A percentile compares a stretch with the other conserved stretches of the same genome.
Conservation (phyloP, 208 protist genomes). For the Herpetomonas samuelpessoai region DNA sequence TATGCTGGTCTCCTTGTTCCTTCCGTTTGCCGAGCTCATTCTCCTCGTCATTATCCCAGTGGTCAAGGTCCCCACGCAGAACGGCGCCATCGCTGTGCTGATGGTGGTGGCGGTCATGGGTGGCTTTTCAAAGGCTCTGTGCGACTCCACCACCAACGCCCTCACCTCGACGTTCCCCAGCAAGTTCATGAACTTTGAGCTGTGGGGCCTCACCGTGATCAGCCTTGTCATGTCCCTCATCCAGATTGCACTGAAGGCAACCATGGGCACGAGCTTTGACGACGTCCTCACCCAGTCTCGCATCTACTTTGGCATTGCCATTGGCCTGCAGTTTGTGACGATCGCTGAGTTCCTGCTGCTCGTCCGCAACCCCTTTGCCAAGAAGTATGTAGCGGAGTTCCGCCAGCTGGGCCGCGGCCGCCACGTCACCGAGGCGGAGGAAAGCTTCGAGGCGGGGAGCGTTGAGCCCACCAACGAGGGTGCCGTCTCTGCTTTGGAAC, state of each 20-base stretch:
- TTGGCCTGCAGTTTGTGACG: slow-evolving; percentile 45
- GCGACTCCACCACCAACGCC: slow-evolving; percentile 78
- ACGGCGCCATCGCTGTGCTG: slow-evolving; percentile 61
- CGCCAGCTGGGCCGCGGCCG: slow-evolving; percentile 12
- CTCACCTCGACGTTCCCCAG: slow-evolving; percentile 75
- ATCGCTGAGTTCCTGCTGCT: slow-evolving; percentile 45
- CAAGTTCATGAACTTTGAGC: slow-evolving; percentile 71
- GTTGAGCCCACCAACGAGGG: slow-evolving; percentile 2
- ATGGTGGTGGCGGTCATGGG: slow-evolving; percentile 54
- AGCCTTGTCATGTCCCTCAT: slow-evolving; percentile 62
- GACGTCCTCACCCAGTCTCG: slow-evolving; percentile 50
- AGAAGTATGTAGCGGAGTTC: slow-evolving; percentile 76
- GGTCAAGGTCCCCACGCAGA: slow-evolving; percentile 28
- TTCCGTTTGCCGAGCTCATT: slow-evolving; percentile 55
- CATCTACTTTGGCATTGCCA: slow-evolving; percentile 78
- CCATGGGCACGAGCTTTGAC: slow-evolving; percentile 47
- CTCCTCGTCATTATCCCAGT: slow-evolving; percentile 56
- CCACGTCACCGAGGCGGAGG: not conserved
- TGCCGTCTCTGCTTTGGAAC: too few relatives aligned
- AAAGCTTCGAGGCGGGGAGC: not conserved
- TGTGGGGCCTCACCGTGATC: slow-evolving; percentile 64
- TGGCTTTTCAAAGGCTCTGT: slow-evolving; percentile 72
- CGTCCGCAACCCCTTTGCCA: slow-evolving; percentile 54
- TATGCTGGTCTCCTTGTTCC: slow-evolving; percentile 46
- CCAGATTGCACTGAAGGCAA: slow-evolving; percentile 71